Base-by-base conservation (phyloP, 1,284 basidiomycete species). In the Mycena sp. region DNA sequence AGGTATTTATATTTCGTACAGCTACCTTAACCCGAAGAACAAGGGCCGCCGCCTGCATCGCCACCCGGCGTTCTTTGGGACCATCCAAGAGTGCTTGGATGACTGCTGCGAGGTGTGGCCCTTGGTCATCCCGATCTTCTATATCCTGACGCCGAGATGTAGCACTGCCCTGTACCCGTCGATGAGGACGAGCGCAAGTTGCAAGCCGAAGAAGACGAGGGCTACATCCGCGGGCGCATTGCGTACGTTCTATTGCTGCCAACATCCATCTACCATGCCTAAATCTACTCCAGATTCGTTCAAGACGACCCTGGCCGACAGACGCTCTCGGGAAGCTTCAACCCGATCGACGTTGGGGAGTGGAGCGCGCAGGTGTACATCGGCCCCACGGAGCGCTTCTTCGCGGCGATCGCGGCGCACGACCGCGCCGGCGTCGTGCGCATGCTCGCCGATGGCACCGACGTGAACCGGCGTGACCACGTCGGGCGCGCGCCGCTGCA, bases 321-420 rank as follows among this genome's bases (percentile, higher is more conserved):
- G 70, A 83, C 77, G 50, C 82, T 87, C 35, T 83, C 86, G 0
- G 87, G 87, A 3, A 86, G 84, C 67, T 88, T 89, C 78, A 84
- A 86, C 55, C 87, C 87, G 0, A 87, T 88, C 64, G 86, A 88
- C 65, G 83, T 82, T n/a, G 86, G 85, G 10, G 86, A 87, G 76
- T 89, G 87, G 87, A 81, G 81, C 54, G 84, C 80, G 41, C 83
- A 85, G 61, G 85, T 83, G 3, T 88, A 88, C 71, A 78, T 87
- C 65, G 83, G 82, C 2, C 78, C 79, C 16, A 81, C 80, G 0
- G 82, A 84, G 64, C 79, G 81, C 63, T 81, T 88, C 56, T 87
- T 88, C 74, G 69, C 74, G 6, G 84, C 84, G n/a, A 84, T 88
- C 59, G 81, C 77, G 2, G 64, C 76, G 1, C 71, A 77, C 32